Conservation (phyloP, 306 rosid genomes). For the Bauhinia variegata region DNA sequence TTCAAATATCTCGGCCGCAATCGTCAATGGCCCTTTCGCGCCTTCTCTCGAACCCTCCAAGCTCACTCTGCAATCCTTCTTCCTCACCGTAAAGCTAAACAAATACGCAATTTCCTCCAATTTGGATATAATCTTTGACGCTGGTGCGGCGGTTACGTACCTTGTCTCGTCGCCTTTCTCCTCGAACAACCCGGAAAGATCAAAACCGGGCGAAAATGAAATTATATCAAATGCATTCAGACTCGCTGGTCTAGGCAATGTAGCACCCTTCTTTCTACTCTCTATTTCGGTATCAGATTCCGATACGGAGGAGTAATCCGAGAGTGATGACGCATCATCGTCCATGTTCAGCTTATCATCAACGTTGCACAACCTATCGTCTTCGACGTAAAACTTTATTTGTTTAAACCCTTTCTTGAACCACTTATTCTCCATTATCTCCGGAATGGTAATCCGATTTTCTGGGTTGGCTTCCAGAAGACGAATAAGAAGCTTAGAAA, state of each 20-base stretch:
- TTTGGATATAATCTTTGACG: constrained; percentile 69
- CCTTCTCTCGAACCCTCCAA: constrained; percentile 85
- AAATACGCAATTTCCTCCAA: constrained; percentile 82
- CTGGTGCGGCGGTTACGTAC: constrained; percentile 74
- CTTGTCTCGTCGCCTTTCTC: constrained; percentile 77
- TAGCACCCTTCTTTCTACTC: constrained; percentile 26
- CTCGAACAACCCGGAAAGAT: constrained; percentile 90
- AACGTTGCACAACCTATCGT: constrained; percentile 72
- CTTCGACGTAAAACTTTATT: constrained; percentile 82
- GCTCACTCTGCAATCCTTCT: constrained; percentile 87
- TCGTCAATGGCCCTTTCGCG: constrained; percentile 78
- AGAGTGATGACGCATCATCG: constrained; percentile 44
- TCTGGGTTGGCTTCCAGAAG: constrained; percentile 77
- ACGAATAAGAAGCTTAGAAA: constrained; percentile 48
- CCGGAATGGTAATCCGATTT: constrained; percentile 70
- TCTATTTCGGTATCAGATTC: constrained; percentile 57
- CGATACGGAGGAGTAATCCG: constrained; percentile 44
- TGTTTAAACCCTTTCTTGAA: constrained; percentile 87
- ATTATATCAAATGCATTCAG: constrained; percentile 90
- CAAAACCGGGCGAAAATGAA: constrained; percentile 76
- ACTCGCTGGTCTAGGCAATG: constrained; percentile 72
- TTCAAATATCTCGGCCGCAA: constrained; percentile 89
- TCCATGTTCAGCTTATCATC: constrained; percentile 44
- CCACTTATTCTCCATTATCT: constrained; percentile 88
- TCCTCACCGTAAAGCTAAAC: constrained; percentile 81